A percentile compares a stretch with the other conserved stretches of the same genome.
Evolutionary conservation across 1,139 yeast species (phyloP).

Genomic region (Saccharomyces hybrid): DNA sequence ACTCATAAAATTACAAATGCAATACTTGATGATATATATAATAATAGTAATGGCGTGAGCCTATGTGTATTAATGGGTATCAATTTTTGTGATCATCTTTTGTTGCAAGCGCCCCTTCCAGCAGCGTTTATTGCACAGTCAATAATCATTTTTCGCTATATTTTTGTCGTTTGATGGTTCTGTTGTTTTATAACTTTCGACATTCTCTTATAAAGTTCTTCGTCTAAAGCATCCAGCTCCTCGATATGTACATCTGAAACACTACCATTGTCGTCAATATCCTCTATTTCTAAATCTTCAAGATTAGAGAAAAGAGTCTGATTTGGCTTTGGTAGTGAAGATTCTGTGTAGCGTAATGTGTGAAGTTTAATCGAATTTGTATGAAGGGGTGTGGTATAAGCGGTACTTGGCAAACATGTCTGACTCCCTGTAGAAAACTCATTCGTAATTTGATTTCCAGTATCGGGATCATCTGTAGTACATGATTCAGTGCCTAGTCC

Average conservation of each 20-base stretch:
- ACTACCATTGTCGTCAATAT: slow-evolving; percentile 23
- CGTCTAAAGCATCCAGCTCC: slow-evolving; percentile 29
- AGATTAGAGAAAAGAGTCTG: background rate
- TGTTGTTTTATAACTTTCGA: slow-evolving; percentile 9
- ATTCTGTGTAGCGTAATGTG: background rate
- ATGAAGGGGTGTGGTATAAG: background rate
- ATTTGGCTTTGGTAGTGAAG: background rate
- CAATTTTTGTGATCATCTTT: background rate
- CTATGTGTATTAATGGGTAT: background rate
- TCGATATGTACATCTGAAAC: slow-evolving; percentile 26
- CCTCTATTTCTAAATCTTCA: slow-evolving; percentile 7
- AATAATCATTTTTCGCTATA: background rate
- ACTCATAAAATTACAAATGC: background rate
- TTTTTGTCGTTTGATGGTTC: background rate
- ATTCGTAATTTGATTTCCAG: background rate
- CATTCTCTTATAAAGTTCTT: slow-evolving; percentile 25
- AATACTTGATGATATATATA: background rate
- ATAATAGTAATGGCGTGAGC: background rate
- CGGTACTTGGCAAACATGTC: background rate
- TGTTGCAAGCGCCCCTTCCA: background rate
- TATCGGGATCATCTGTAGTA: background rate
- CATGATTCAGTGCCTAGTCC: background rate
- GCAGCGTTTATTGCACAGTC: background rate
- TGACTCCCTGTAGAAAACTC: background rate
- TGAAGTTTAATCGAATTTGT: background rate